A percentile compares a stretch with the other conserved stretches of the same genome.
Evolutionary conservation across 75 land plant species (phyloP).

Genomic region (Chamaecyparis obtusa): DNA sequence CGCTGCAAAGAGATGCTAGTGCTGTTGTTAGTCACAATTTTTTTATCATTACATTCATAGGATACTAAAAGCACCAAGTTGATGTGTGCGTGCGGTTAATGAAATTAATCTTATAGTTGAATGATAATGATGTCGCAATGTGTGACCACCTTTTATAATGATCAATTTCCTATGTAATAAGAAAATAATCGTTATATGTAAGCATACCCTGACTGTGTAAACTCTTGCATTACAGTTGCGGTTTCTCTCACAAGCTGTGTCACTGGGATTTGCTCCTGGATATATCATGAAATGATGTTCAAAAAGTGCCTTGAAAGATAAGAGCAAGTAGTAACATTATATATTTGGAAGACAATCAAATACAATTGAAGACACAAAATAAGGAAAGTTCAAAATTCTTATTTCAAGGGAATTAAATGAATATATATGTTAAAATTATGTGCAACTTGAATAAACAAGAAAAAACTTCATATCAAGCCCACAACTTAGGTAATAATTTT

Average conservation of each 20-base stretch:
- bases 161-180: not conserved
- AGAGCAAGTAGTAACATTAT: not conserved
- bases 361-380: not conserved
- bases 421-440: not conserved
- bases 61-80: not conserved
- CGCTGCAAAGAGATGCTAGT: slow-evolving; percentile 43
- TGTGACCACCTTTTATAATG: not conserved
- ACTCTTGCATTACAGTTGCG: slow-evolving; percentile 99
- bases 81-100: not conserved
- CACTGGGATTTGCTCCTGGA: slow-evolving; percentile 91
- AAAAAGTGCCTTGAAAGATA: not conserved
- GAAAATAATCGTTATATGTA: not conserved
- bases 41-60: not conserved
- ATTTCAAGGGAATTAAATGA: too few species aligned
- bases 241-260: slow-evolving; percentile 98
- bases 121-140: not conserved
- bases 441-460: not conserved
- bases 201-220: slow-evolving; percentile 97
- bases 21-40: slow-evolving; percentile 11
- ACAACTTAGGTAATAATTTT: not conserved
- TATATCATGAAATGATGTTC: not conserved
- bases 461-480: not conserved
- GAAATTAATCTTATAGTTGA: not conserved
- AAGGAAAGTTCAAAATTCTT: not conserved
- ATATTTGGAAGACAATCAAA: not conserved